Evolutionary conservation across 2,329 filamentous ascomycete species (phyloP), one percentile per base, ranked within the genome.

Genomic region (Sporothrix euskadiensis): DNA sequence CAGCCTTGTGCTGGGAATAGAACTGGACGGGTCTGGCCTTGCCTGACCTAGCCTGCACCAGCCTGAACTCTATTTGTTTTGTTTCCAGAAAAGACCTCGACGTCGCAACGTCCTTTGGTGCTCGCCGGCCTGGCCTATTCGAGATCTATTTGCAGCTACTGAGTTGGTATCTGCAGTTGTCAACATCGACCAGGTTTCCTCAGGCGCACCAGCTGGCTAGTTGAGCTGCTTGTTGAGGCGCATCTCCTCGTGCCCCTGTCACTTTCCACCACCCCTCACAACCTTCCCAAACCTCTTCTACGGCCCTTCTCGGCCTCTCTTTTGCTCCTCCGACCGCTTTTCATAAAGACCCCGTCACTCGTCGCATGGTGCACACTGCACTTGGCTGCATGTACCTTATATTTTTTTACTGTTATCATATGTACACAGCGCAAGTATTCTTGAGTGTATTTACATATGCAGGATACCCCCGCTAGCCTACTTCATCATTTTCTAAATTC

Each of bases 221-320:
- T 12, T 61, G 57, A 19, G 57, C 14, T 65, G 59, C 39, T 65
- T 44, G 59, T 65, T 26, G 59, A 49, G 66, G 26, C 66, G 44
- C 66, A 69, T 49, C n/a, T 14, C 22, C 61, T 26, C 44, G 14
- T 41, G 26, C 47, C 47, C 66, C 30, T 54, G 44, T 54, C 66
- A 14, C 66, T 69, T 35, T 54, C n/a, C 47, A 47, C 47, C 66
- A 52, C 47, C 47, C 63, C 30, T 22, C 65, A 22, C 41, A 39
- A 52, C 47, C 35, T 30, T 14, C 44, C 32, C 19, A 52, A 52
- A 39, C 26, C 44, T 52, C 30, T 69, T 54, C 47, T 39, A 32
- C 66, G 47, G 66, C 66, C 66, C 32, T 52, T 54, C 47, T 69
- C 66, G 63, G 44, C 41, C 63, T 68, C 22, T 68, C 44, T 69